Evolutionary conservation across 78 protist genomes (phyloP).

Genomic region (Dictyostelium firmibasis): DNA sequence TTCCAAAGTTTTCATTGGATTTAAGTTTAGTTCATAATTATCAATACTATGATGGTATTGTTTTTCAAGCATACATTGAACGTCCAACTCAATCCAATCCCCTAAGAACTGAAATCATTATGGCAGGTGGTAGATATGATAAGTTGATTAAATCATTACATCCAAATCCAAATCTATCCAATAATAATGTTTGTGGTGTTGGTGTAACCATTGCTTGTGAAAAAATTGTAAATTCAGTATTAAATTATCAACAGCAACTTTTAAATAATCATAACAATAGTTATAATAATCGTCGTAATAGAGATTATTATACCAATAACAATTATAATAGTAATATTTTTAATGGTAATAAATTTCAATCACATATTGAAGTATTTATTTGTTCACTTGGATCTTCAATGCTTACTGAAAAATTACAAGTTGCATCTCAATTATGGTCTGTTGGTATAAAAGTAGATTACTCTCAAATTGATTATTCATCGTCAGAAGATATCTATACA

Average conservation of each 20-base stretch:
- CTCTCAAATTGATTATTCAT: conserved; percentile 30
- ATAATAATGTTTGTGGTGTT: conserved; percentile 25
- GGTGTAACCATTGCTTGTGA: conserved; percentile 82
- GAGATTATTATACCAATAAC: neutral
- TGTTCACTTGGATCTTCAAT: conserved; percentile 41
- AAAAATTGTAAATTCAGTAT: conserved; percentile 37
- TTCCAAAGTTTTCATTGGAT: conserved; percentile 65
- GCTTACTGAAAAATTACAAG: conserved; percentile 73
- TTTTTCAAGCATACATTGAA: conserved; percentile 67
- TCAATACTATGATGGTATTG: conserved; percentile 68
- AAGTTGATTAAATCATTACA: conserved; percentile 13
- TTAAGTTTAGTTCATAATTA: conserved; percentile 55
- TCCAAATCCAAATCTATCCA: neutral
- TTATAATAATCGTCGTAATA: neutral
- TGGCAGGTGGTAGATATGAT: conserved; percentile 84
- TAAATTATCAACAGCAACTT: neutral
- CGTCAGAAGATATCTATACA: conserved; percentile 32
- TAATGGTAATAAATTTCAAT: neutral
- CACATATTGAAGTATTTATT: conserved; percentile 44
- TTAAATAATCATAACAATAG: neutral
- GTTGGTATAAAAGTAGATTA: conserved; percentile 34
- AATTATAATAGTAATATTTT: neutral
- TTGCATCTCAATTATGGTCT: conserved; percentile 68
- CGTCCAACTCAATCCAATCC: neutral
- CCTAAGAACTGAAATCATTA: conserved; percentile 36